A percentile compares a stretch with the other conserved stretches of the same genome.
Evolutionary conservation across 140 eudicot genomes (phyloP).

Genomic region (Flaveria floridana): DNA sequence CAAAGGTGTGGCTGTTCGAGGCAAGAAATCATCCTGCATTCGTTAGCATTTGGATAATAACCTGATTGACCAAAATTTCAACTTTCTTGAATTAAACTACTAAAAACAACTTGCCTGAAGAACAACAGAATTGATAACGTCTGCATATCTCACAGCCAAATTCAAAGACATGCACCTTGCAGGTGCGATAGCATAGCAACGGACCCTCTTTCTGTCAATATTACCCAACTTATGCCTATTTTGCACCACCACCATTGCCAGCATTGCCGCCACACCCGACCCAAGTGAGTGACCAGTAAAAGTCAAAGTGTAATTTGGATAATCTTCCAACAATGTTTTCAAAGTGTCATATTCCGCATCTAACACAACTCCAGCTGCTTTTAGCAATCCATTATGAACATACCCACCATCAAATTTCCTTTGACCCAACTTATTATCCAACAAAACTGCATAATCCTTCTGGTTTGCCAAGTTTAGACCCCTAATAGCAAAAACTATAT

Average conservation of each 20-base stretch:
- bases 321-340: constrained; percentile 60
- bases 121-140: constrained; percentile 80
- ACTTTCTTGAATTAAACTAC: background rate
- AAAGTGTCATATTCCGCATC: constrained; percentile 56
- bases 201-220: constrained; percentile 61
- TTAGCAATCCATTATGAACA: constrained; percentile 84
- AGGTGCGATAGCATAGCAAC: constrained; percentile 88
- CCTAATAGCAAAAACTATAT: constrained; percentile 79
- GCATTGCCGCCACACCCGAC: constrained; percentile 89
- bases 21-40: constrained; percentile 96
- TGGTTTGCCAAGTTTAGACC: constrained; percentile 85
- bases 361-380: constrained; percentile 75
- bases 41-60: constrained; percentile 2
- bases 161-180: constrained; percentile 85
- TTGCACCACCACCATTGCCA: constrained; percentile 72
- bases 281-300: constrained; percentile 92
- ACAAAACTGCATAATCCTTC: constrained; percentile 69
- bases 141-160: constrained; percentile 91
- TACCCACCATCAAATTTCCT: constrained; percentile 95
- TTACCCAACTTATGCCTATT: constrained; percentile 59
- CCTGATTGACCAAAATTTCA: background rate
- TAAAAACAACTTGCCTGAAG: constrained; percentile 64
- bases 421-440: constrained; percentile 82
- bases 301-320: constrained; percentile 66
- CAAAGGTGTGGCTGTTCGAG: constrained; percentile 98